phyloP scores from a whole-genome alignment of 495 filamentous ascomycete species.

The Podospora pseudopauciseta region DNA sequence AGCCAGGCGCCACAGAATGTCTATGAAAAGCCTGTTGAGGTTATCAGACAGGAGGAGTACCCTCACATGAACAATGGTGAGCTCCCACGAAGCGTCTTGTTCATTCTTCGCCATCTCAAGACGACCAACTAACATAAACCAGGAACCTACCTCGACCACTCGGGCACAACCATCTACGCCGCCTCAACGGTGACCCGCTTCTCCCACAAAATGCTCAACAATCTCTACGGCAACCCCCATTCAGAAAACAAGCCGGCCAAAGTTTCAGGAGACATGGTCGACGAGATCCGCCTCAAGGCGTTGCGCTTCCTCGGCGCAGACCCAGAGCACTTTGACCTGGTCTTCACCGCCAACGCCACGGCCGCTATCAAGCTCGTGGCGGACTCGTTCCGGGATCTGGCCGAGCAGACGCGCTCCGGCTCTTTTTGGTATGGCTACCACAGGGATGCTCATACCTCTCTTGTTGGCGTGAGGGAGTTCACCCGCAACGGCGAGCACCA shows the following conservation, averaged over 20 bases:
- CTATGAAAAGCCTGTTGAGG: constrained; percentile 40
- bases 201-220: constrained; percentile 51
- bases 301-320: constrained; percentile 84
- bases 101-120: neutral
- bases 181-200: constrained; percentile 59
- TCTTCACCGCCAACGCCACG: constrained; percentile 91
- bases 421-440: constrained; percentile 74
- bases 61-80: constrained; percentile 47
- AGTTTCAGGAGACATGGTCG: constrained; percentile 57
- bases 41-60: constrained; percentile 44
- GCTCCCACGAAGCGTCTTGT: constrained; percentile 5
- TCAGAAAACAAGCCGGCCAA: constrained; percentile 64
- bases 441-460: constrained; percentile 66
- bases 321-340: constrained; percentile 76
- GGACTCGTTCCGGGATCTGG: constrained; percentile 59
- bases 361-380: constrained; percentile 81
- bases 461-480: constrained; percentile 67
- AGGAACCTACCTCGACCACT: constrained; percentile 71
- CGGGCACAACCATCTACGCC: constrained; percentile 69
- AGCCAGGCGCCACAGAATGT: neutral
- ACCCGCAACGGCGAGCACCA: constrained; percentile 45
- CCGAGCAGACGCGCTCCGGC: constrained; percentile 37
- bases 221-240: constrained; percentile 74
- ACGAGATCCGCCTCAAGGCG: constrained; percentile 55
- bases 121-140: neutral